These are phyloP conservation scores for Helotiales sp. DNA, from an alignment of 2,329 filamentous ascomycete genomes.

Conservation along the genomic window DNA sequence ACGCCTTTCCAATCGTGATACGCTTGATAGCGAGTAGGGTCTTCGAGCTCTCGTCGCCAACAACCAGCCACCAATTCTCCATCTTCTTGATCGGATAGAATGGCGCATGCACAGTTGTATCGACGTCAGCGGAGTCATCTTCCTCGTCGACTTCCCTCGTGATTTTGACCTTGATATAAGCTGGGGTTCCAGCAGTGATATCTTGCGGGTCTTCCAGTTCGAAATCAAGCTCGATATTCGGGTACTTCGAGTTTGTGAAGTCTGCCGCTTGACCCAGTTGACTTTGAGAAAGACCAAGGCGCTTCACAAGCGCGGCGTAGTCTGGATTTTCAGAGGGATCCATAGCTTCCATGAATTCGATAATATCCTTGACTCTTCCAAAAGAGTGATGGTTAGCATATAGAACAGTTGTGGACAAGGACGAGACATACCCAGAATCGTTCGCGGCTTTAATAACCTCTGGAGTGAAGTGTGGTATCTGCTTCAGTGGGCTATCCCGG, in stretches of 20 bases:
- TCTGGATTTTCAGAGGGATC: slow-evolving; percentile 89
- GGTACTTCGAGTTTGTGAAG: slow-evolving; percentile 96
- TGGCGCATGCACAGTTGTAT: slow-evolving; percentile 86
- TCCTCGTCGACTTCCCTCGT: slow-evolving; percentile 77
- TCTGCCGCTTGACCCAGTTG: slow-evolving; percentile 87
- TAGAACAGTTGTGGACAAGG: neutral
- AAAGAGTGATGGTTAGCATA: slow-evolving; percentile 34
- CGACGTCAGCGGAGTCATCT: slow-evolving; percentile 67
- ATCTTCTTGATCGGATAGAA: slow-evolving; percentile 92
- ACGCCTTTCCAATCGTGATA: slow-evolving; percentile 77
- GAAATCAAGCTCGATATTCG: slow-evolving; percentile 89
- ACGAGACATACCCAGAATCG: slow-evolving; percentile 65
- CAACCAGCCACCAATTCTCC: slow-evolving; percentile 98
- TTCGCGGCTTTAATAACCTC: slow-evolving; percentile 82
- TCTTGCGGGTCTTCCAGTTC: slow-evolving; percentile 79
- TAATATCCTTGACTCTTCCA: slow-evolving; percentile 81
- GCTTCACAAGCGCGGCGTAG: slow-evolving; percentile 74
- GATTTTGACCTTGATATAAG: slow-evolving; percentile 81
- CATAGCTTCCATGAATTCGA: slow-evolving; percentile 99
- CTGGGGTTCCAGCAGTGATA: slow-evolving; percentile 76
- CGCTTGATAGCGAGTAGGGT: slow-evolving; percentile 91
- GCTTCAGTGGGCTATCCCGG: slow-evolving; percentile 92
- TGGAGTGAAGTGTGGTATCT: slow-evolving; percentile 91
- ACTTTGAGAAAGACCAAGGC: slow-evolving; percentile 74
- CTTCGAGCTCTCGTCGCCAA: slow-evolving; percentile 88